Base-by-base conservation (phyloP, 805 yeast species). In the Zygosaccharomyces lentus region DNA sequence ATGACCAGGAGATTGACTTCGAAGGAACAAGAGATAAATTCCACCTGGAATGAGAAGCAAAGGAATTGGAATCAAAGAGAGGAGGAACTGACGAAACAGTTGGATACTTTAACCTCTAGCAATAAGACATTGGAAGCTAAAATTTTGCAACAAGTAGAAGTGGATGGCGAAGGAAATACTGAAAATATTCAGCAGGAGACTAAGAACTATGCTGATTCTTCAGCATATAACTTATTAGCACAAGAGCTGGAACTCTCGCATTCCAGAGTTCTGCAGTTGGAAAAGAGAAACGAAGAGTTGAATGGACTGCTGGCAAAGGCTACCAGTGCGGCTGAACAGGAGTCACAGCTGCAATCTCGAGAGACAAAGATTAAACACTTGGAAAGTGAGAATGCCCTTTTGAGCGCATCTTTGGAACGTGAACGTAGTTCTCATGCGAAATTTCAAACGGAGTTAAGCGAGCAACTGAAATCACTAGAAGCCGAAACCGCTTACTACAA, bases 191-290 rank as follows among this genome's bases (percentile, higher is more conserved):
- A 27, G 15, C 26, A 27, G 26, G 37, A 32, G 25, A 34, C 25
- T 27, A 46, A 34, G 41, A 42, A 21, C 16, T 69, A 74, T 3
- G 62, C 71, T 2, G 62, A 68, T 29, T 57, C 73, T 34, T 73
- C 79, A 2, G 83, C 63, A 57, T 69, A 82, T 26, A 87, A 82
- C 47, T 69, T 84, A 31, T 72, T 86, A n/a, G 74, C 82, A 1
- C 76, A 87, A 48, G 96, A 90, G 55, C 76, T 84, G 4, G 93
- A 86, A 57, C 65, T 79, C 23, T 76, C 86, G 36, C 85, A 86
- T 55, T 68, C 78, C 43, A 75, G 93, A 47, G 76, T 81, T 1
- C 61, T 78, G 41, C 88, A 84, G 56, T 74, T 89, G 44, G 95
- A 88, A 61, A 77, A 77, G 50, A 73, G 96, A 48, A 90, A 88